These are phyloP conservation scores for Coniochaeta pulveracea DNA, from an alignment of 2,329 filamentous ascomycete species.

Conservation along the genomic window DNA sequence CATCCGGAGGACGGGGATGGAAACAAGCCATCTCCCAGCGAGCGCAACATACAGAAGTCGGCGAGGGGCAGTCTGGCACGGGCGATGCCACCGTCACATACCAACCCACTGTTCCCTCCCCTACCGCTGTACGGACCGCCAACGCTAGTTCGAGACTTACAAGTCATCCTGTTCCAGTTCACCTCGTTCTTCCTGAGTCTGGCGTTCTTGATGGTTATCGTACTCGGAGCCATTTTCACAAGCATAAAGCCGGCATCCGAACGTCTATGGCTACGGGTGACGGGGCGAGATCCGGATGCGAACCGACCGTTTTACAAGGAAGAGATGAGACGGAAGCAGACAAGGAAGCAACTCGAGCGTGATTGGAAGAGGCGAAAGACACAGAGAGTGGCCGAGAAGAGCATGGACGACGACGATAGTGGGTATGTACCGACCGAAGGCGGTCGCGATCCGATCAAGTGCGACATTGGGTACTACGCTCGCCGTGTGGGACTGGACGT, in stretches of 20 bases:
- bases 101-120: slow-evolving; percentile 75
- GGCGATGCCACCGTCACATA: slow-evolving; percentile 52
- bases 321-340: slow-evolving; percentile 48
- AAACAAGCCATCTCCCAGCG: slow-evolving; percentile 16
- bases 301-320: slow-evolving; percentile 61
- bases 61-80: slow-evolving; percentile 32
- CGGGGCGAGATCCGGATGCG: slow-evolving; percentile 46
- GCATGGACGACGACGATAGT: slow-evolving; percentile 31
- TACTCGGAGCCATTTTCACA: slow-evolving; percentile 61
- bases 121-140: slow-evolving; percentile 73
- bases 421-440: slow-evolving; percentile 64
- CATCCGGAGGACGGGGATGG: slow-evolving; percentile 6
- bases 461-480: slow-evolving; percentile 78
- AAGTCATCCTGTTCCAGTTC: slow-evolving; percentile 53
- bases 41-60: slow-evolving; percentile 26
- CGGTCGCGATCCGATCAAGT: slow-evolving; percentile 65
- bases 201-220: slow-evolving; percentile 64
- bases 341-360: slow-evolving; percentile 44
- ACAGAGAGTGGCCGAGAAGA: slow-evolving; percentile 20
- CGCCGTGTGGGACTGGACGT: slow-evolving; percentile 77
- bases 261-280: slow-evolving; percentile 39
- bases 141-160: slow-evolving; percentile 49
- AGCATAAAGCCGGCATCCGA: slow-evolving; percentile 43
- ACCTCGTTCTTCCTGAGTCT: slow-evolving; percentile 69
- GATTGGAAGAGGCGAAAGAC: slow-evolving; percentile 46